Evolutionary conservation across 1,284 basidiomycete species (phyloP), one percentile per base, ranked within the genome.

Genomic region (Earliella scabrosa): DNA sequence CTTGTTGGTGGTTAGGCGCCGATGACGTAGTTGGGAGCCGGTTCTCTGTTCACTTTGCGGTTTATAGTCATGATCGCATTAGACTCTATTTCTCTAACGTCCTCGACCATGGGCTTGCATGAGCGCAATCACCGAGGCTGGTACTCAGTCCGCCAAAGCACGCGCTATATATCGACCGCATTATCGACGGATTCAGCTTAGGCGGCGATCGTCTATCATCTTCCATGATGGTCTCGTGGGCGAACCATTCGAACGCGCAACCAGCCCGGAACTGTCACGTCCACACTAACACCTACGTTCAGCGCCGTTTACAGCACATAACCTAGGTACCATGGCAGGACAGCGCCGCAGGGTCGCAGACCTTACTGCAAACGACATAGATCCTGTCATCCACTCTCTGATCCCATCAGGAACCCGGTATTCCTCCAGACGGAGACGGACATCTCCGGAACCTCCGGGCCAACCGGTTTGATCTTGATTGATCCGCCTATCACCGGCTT

Each of bases 321-420:
- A 11, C 7, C 10, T 16, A 38, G 8, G 14, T 38, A 41, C 14
- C 16, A 48, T 48, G 46, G 23, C 46, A 27, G 24, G 46, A 11
- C 35, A 48, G 21, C 44, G 36, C 14, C 53, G 54, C 26, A 54
- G 24, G 16, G 44, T 55, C 27, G 23, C 49, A 45, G 54, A 55
- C 11, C 54, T 55, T 9, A 50, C 48, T 3, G 27, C 48, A 11
- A 44, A 24, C 29, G 54, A 55, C 36, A 35, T 55, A 21, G 54
- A 55, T 38, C 54, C 54, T 4, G 36, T 50, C 18, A 45, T 50
- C 13, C 54, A 55, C 24, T 44, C 54, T 8, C 31, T 55, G 35
- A 18, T 55, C 16, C 54, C 54, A 16, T 46, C n/a, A n/a, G n/a
- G n/a, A n/a, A n/a, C n/a, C n/a, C n/a, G n/a, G n/a, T n/a, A n/a